Evolutionary conservation across 345 rosid species (phyloP).

Genomic region (Populus alba): DNA sequence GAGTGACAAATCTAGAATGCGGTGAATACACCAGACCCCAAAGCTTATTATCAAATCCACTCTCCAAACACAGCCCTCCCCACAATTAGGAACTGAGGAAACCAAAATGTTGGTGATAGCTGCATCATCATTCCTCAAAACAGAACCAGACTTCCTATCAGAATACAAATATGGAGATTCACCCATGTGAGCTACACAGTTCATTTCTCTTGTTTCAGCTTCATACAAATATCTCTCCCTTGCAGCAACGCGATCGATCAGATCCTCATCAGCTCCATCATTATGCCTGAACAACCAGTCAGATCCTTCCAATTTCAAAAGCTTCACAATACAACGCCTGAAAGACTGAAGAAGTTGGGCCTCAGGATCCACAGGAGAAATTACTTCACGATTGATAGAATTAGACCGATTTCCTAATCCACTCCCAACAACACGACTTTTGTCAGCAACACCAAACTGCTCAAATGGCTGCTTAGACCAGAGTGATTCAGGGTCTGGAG

Average conservation of each 20-base stretch:
- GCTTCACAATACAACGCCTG: conserved; percentile 69
- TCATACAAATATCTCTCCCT: conserved; percentile 75
- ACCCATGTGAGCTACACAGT: conserved; percentile 40
- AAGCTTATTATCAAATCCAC: conserved; percentile 78
- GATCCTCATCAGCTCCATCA: conserved; percentile 86
- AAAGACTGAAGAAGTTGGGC: conserved; percentile 79
- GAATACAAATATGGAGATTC: conserved; percentile 39
- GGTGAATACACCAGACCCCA: conserved; percentile 97
- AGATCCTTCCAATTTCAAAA: conserved; percentile 84
- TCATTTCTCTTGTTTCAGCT: conserved; percentile 65
- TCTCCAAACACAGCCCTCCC: conserved; percentile 91
- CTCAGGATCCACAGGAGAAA: conserved; percentile 57
- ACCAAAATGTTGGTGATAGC: conserved; percentile 30
- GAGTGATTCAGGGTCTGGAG: conserved; percentile 60
- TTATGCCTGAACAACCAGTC: conserved; percentile 90
- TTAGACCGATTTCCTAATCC: conserved; percentile 47
- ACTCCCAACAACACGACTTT: conserved; percentile 43
- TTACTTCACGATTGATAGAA: conserved; percentile 36
- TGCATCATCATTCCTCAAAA: conserved; percentile 28
- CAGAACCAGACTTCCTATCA: conserved; percentile 34
- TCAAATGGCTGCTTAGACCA: conserved; percentile 97
- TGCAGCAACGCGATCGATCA: conserved; percentile 85
- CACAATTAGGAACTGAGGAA: conserved; percentile 82
- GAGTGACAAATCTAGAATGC: conserved; percentile 78
- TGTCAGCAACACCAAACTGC: conserved; percentile 89